Evolutionary conservation across 192 early-diverging fungal species (phyloP), one percentile per base, ranked within the genome.

Genomic region (Linnemannia zychae): DNA sequence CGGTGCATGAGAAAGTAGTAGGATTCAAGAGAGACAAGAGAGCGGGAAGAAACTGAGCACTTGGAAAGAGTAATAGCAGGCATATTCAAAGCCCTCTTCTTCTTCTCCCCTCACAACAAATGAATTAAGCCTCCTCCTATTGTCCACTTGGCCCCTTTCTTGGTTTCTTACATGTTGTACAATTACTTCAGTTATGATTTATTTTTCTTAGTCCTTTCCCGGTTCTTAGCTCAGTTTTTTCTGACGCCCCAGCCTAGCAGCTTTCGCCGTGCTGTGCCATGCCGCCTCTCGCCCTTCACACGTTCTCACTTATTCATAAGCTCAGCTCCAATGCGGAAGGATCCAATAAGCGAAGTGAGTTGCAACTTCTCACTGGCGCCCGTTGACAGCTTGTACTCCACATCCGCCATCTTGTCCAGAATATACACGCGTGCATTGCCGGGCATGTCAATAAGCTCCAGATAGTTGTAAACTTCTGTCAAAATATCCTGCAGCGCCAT

Each of bases 401-500:
- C 95, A 52, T 97, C 94, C 4, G 96, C 96, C 74, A 99, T 78
- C 71, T 94, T 91, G 72, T 95, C 94, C 15, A 98, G 79, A 72
- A 99, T 50, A 75, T 92, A 91, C 18, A 96, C 88, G 22, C 94
- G 81, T 11, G 93, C 90, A 49, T 91, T 75, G 4, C 91, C n/a
- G 7, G 95, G 95, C 53, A 99, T 88, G 7, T 98, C 96, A n/a
- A 97, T 90, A 17, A 76, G 79, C 31, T 90, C 87, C 33, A 97
- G 75, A 37, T 90, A 92, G 17, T 90, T 89, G 65, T 93, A 91
- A 3, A 99, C 79, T 71, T 97, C 95, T 2, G 93, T 93, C 46
- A 99, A 88, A 66, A 99, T 97, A 81, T 99, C 99, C 71, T 95
- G 90, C 36, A 99, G 84, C 7, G 98, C 98, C 53, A 97, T 88